A percentile compares a stretch with the other conserved stretches of the same genome.
phyloP scores from a whole-genome alignment of 306 rosid species.

The Rubus parviflorus region DNA sequence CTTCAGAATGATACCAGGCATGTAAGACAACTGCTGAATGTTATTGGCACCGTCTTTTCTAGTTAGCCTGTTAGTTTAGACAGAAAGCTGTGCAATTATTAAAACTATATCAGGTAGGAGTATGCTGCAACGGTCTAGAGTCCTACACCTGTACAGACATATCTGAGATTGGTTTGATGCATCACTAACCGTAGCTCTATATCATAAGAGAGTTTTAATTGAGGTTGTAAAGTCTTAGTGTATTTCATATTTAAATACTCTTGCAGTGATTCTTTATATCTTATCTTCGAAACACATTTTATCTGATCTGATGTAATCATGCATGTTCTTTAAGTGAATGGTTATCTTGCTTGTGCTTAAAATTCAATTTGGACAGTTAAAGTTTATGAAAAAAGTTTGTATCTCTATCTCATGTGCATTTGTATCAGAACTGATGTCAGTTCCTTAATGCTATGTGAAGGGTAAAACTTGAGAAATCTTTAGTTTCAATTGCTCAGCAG shows the following conservation, averaged over 20 bases:
- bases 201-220: background rate
- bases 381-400: background rate
- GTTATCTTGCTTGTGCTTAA: background rate
- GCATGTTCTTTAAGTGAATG: background rate
- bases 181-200: background rate
- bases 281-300: background rate
- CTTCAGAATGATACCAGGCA: slow-evolving; percentile 83
- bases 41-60: background rate
- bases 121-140: background rate
- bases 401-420: background rate
- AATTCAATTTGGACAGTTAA: background rate
- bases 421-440: background rate
- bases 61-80: background rate
- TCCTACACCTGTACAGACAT: background rate
- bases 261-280: background rate
- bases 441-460: background rate
- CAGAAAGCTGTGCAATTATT: background rate
- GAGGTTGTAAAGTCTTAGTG: background rate
- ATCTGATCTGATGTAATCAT: background rate
- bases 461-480: background rate
- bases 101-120: background rate
- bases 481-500: background rate
- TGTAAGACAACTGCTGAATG: slow-evolving; percentile 26
- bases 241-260: background rate
- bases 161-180: background rate